A percentile compares a stretch with the other conserved stretches of the same genome.
Conservation (phyloP, 768 basidiomycete species). For the Suillus placidus region DNA sequence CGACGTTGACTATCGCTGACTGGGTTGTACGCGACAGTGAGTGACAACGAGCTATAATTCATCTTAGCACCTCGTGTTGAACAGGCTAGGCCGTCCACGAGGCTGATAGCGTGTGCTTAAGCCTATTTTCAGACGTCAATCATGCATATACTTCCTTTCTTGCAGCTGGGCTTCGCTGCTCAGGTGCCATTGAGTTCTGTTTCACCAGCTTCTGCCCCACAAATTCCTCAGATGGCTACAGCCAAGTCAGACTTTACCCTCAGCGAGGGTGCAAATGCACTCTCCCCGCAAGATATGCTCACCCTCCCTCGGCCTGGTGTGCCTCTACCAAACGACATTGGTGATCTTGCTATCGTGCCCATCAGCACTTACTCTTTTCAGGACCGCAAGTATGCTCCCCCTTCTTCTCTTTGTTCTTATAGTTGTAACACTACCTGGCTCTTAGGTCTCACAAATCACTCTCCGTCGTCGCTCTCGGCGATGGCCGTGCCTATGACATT, state of each 20-base stretch:
- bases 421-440: neutral
- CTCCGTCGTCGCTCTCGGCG: slow-evolving; percentile 60
- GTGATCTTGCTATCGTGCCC: slow-evolving; percentile 68
- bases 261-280: slow-evolving; percentile 40
- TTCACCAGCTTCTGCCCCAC: neutral
- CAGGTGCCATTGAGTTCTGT: neutral
- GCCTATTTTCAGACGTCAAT: neutral
- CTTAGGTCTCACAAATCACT: slow-evolving; percentile 72
- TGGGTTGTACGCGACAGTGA: neutral
- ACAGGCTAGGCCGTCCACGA: neutral
- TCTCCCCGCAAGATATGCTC: slow-evolving; percentile 74
- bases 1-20: neutral
- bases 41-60: no score
- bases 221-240: slow-evolving; percentile 4
- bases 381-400: slow-evolving; percentile 64
- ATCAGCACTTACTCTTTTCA: slow-evolving; percentile 71
- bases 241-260: neutral
- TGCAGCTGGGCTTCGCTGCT: slow-evolving; percentile 4
- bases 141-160: slow-evolving; percentile 4
- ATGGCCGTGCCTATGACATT: slow-evolving; percentile 53
- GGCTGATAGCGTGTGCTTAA: neutral
- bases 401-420: neutral
- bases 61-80: no score
- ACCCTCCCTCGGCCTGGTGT: slow-evolving; percentile 65
- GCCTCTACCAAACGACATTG: slow-evolving; percentile 67